Conservation (phyloP, 495 filamentous ascomycete species). For the Articulospora tetracladia region DNA sequence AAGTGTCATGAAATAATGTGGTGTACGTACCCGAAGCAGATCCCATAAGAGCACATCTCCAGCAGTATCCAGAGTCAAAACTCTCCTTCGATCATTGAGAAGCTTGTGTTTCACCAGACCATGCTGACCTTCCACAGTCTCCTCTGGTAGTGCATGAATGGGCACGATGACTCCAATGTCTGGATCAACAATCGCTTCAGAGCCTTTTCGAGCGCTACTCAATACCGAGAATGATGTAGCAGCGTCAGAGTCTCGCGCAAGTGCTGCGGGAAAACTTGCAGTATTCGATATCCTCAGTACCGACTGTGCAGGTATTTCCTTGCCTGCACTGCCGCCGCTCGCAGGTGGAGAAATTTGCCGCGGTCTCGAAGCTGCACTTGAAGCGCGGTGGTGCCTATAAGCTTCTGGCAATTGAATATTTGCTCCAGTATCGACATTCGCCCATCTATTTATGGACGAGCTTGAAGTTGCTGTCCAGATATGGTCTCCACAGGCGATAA, state of each 20-base stretch:
- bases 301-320: constrained; percentile 71
- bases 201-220: constrained; percentile 49
- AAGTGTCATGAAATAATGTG: neutral
- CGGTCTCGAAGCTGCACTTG: constrained; percentile 38
- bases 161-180: constrained; percentile 56
- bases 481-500: constrained; percentile 73
- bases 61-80: constrained; percentile 88
- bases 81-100: constrained; percentile 84
- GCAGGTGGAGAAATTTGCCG: constrained; percentile 27
- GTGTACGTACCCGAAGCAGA: constrained; percentile 62
- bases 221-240: constrained; percentile 43
- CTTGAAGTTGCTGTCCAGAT: constrained; percentile 94
- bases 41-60: constrained; percentile 98
- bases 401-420: constrained; percentile 48
- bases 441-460: constrained; percentile 94
- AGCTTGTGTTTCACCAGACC: constrained; percentile 91
- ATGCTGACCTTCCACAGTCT: constrained; percentile 92
- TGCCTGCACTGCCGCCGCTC: constrained; percentile 38
- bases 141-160: constrained; percentile 69
- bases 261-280: constrained; percentile 60
- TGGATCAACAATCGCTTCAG: constrained; percentile 49
- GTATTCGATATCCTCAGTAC: constrained; percentile 80
- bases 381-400: constrained; percentile 51
- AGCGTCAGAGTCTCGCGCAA: constrained; percentile 44
- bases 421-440: constrained; percentile 71